Conservation (phyloP, 2,329 filamentous ascomycete genomes). For the Aspergillus jensenii region DNA sequence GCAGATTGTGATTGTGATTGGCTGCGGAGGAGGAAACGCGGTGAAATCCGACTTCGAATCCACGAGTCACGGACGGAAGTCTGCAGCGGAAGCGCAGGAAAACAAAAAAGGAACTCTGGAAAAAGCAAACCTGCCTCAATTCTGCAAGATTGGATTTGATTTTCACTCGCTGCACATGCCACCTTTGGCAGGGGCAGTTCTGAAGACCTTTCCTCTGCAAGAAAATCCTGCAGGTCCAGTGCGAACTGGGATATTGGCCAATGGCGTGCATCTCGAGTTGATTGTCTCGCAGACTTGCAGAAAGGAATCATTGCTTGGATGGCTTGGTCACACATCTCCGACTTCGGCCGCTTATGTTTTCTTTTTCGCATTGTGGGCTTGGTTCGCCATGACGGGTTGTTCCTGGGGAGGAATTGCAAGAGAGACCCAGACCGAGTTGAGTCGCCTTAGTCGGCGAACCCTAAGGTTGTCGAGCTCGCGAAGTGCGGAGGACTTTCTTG, state of each 20-base stretch:
- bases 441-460: neutral
- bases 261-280: neutral
- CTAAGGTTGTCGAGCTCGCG: neutral
- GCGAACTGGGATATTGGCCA: neutral
- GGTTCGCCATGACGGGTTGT: neutral
- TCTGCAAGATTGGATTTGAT: constrained; percentile 1
- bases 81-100: neutral
- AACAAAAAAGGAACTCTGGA: neutral
- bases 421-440: neutral
- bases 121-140: constrained; percentile 1
- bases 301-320: neutral
- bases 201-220: neutral
- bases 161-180: neutral
- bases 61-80: constrained; percentile 1
- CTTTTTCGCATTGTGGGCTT: neutral
- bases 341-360: neutral
- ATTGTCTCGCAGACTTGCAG: neutral
- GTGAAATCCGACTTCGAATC: neutral
- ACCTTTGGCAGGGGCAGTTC: neutral
- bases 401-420: neutral
- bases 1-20: neutral
- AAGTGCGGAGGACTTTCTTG: neutral
- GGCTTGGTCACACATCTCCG: neutral
- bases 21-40: neutral
- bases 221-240: neutral